These are phyloP conservation scores for Zygoascus flipseniorum DNA, from an alignment of 805 yeast species.

Conservation along the genomic window DNA sequence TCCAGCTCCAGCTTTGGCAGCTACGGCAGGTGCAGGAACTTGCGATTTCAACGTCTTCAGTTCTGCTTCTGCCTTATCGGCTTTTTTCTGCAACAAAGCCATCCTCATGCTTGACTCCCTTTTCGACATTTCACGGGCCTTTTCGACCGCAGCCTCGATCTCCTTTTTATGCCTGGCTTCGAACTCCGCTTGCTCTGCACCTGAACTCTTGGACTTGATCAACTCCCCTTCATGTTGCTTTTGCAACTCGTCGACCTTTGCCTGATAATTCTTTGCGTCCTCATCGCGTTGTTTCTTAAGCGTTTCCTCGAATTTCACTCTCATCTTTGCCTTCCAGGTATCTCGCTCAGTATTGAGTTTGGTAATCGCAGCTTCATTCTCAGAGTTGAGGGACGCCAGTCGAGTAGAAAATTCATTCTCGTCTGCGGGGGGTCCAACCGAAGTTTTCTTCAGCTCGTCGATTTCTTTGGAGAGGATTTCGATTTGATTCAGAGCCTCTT, in stretches of 20 bases:
- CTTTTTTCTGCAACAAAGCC: conserved; percentile 44
- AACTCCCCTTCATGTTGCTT: conserved; percentile 15
- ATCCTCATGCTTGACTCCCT: conserved; percentile 53
- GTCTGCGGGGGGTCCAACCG: not conserved
- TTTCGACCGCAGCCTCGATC: conserved; percentile 29
- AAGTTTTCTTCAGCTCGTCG: not conserved
- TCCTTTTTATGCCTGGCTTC: conserved; percentile 34
- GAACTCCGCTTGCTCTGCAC: conserved; percentile 23
- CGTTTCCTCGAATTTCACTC: conserved; percentile 21
- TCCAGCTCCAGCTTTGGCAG: not conserved
- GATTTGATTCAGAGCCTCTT: not conserved
- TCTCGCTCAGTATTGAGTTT: conserved; percentile 14
- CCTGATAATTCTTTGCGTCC: conserved; percentile 12
- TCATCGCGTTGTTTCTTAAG: conserved; percentile 30
- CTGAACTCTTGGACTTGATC: conserved; percentile 1
- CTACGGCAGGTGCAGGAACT: not conserved
- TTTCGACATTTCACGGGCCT: conserved; percentile 25
- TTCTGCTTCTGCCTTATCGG: conserved; percentile 42
- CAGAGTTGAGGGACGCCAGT: not conserved
- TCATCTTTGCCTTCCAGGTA: conserved; percentile 11
- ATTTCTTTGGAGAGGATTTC: not conserved
- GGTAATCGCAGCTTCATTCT: conserved; percentile 6
- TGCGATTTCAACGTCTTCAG: conserved; percentile 12
- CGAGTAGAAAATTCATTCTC: not conserved
- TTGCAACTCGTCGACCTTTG: conserved; percentile 8